Percentiles rank a stretch among this genome's conserved stretches.
phyloP scores from a whole-genome alignment of 306 rosid species.

The Macrotyloma uniflorum region DNA sequence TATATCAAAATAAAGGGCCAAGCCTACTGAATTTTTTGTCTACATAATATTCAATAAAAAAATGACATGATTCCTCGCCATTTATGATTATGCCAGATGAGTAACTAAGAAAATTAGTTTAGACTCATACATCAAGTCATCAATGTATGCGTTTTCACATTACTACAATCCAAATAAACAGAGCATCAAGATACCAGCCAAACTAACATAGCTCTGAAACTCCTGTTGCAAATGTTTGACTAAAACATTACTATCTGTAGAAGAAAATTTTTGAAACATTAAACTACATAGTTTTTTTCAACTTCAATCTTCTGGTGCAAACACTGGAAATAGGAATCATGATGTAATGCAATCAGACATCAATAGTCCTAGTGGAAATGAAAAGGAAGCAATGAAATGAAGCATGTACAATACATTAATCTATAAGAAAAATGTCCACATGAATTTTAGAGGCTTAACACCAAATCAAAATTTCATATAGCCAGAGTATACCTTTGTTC shows the following conservation, averaged over 20 bases:
- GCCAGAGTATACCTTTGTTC: not conserved
- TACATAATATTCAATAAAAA: constrained; percentile 25
- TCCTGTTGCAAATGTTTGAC: constrained; percentile 87
- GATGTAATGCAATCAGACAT: not conserved
- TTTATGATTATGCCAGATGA: constrained; percentile 6
- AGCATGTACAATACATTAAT: constrained; percentile 19
- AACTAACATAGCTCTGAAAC: constrained; percentile 79
- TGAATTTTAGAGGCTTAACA: constrained; percentile 28
- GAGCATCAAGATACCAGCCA: constrained; percentile 1
- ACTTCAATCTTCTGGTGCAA: constrained; percentile 75
- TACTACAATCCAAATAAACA: constrained; percentile 22
- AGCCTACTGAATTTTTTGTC: not conserved
- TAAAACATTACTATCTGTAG: constrained; percentile 53
- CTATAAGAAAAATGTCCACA: constrained; percentile 19
- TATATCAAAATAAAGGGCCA: constrained; percentile 22
- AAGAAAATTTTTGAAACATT: constrained; percentile 60
- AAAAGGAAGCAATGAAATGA: constrained; percentile 19
- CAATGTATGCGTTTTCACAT: constrained; percentile 12
- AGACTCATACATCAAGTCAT: constrained; percentile 14
- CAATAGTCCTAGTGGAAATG: constrained; percentile 11
- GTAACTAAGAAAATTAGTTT: constrained; percentile 17
- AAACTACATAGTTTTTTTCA: constrained; percentile 74
- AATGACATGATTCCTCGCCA: constrained; percentile 12
- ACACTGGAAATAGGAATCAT: constrained; percentile 61
- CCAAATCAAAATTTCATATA: constrained; percentile 25